Evolutionary conservation across 768 basidiomycete genomes (phyloP).

Genomic region (Tylopilus subfusipes): DNA sequence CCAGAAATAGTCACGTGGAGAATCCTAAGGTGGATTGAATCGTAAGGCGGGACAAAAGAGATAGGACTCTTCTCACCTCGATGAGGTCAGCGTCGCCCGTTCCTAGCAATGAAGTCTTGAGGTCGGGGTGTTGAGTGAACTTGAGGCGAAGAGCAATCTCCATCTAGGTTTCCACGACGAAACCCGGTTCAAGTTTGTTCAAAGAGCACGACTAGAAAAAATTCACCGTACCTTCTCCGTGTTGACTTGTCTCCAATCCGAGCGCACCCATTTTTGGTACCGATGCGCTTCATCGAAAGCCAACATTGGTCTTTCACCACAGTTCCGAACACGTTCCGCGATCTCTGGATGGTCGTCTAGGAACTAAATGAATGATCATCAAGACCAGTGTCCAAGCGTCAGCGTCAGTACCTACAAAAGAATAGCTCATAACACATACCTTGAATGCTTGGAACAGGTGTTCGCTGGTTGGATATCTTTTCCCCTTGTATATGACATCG

Average conservation of each 20-base stretch:
- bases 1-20: slow-evolving; percentile 78
- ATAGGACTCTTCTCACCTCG: slow-evolving; percentile 45
- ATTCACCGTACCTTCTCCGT: slow-evolving; percentile 48
- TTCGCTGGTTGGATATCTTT: slow-evolving; percentile 70
- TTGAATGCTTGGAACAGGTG: slow-evolving; percentile 78
- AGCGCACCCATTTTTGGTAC: slow-evolving; percentile 55
- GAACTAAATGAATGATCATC: slow-evolving; percentile 41
- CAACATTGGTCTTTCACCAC: slow-evolving; percentile 56
- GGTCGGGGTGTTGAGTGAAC: slow-evolving; percentile 64
- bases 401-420: background rate
- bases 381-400: background rate
- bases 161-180: slow-evolving; percentile 46
- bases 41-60: background rate
- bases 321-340: slow-evolving; percentile 66
- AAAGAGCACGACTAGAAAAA: background rate
- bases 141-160: slow-evolving; percentile 62
- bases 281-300: slow-evolving; percentile 68
- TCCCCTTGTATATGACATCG: slow-evolving; percentile 57
- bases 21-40: slow-evolving; percentile 42
- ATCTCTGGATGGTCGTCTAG: slow-evolving; percentile 55
- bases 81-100: slow-evolving; percentile 67
- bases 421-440: slow-evolving; percentile 29
- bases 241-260: slow-evolving; percentile 68
- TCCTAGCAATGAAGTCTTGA: slow-evolving; percentile 55
- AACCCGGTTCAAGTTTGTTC: background rate